These are phyloP conservation scores for Melampsora medusae DNA, from an alignment of 1,284 basidiomycete genomes.

Conservation along the genomic window DNA sequence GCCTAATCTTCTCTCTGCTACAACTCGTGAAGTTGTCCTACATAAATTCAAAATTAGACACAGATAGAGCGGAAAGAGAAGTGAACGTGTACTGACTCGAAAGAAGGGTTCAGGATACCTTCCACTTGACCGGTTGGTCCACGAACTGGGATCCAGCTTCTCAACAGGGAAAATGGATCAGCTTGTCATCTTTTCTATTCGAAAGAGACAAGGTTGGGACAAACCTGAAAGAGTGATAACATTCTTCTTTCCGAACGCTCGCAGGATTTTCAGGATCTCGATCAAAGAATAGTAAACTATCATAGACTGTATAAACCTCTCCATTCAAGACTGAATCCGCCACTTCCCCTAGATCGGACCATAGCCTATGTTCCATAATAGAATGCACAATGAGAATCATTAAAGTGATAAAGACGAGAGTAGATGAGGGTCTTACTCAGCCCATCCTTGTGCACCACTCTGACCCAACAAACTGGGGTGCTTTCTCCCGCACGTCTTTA, in stretches of 20 bases:
- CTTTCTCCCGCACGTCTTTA: constrained; percentile 46
- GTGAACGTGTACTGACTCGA: constrained; percentile 25
- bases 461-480: constrained; percentile 48
- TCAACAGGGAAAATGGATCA: background rate
- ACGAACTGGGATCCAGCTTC: constrained; percentile 42
- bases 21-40: constrained; percentile 37
- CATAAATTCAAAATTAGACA: background rate
- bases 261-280: constrained; percentile 37
- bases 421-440: constrained; percentile 39
- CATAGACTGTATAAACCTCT: constrained; percentile 37
- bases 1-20: constrained; percentile 33
- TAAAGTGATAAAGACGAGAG: background rate
- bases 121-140: constrained; percentile 39
- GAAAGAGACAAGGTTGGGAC: background rate
- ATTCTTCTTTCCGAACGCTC: constrained; percentile 36
- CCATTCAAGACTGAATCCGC: constrained; percentile 35
- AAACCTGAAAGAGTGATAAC: constrained; percentile 42
- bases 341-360: constrained; percentile 31
- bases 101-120: constrained; percentile 44
- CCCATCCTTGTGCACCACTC: constrained; percentile 47
- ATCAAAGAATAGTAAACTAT: constrained; percentile 41
- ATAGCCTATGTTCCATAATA: constrained; percentile 9
- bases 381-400: background rate
- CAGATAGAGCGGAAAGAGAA: constrained; percentile 9
- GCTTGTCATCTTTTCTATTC: background rate